phyloP scores from a whole-genome alignment of 2,329 filamentous ascomycete species.

The Lecanoromycetidae sp. region DNA sequence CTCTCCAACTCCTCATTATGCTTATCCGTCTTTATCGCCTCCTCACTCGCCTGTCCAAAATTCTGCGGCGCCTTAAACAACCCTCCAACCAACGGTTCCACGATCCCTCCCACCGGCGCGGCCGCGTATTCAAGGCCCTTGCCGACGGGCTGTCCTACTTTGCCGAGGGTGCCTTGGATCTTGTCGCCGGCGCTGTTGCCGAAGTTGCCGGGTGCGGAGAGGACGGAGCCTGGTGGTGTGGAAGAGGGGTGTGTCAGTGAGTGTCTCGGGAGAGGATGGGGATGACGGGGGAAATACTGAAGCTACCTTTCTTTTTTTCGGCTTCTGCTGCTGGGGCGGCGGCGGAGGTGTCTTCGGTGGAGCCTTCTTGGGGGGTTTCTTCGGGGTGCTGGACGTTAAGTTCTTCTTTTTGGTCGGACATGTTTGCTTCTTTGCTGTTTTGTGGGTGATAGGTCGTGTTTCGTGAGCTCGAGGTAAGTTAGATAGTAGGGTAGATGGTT shows the following conservation, averaged over 20 bases:
- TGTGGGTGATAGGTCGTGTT: neutral
- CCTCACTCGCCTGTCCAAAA: constrained; percentile 18
- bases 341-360: neutral
- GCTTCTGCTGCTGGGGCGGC: neutral
- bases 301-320: constrained; percentile 7
- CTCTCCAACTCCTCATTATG: constrained; percentile 21
- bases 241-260: neutral
- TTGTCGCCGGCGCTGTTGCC: constrained; percentile 20
- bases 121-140: constrained; percentile 19
- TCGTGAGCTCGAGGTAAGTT: neutral
- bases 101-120: constrained; percentile 19
- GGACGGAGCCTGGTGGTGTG: neutral
- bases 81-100: constrained; percentile 21
- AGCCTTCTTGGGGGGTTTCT: neutral
- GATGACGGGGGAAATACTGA: neutral
- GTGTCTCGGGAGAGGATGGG: neutral
- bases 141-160: constrained; percentile 21
- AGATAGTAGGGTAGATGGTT: neutral
- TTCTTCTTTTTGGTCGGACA: constrained; percentile 7
- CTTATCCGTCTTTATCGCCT: constrained; percentile 19
- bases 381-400: neutral
- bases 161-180: constrained; percentile 20
- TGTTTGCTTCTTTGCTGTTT: neutral
- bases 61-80: constrained; percentile 19
- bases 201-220: constrained; percentile 11